phyloP scores from a whole-genome alignment of 208 protist species.

The Naegleria lovaniensis region DNA sequence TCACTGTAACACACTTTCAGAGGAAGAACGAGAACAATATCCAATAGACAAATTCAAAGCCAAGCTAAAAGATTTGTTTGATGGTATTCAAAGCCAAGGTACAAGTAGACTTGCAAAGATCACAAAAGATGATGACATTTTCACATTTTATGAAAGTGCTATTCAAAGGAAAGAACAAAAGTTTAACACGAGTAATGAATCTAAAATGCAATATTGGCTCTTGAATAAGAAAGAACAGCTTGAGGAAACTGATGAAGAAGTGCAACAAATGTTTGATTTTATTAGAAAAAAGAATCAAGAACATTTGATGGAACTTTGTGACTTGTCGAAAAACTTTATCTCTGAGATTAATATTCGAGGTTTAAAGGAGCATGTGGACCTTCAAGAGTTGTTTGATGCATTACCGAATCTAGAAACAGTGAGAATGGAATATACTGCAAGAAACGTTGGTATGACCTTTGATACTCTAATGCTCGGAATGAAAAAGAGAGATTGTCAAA shows the following conservation, averaged over 20 bases:
- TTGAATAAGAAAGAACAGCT: not conserved
- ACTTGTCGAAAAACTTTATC: not conserved
- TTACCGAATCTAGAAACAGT: not conserved
- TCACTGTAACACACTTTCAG: not conserved
- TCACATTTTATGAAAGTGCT: slow-evolving; percentile 19
- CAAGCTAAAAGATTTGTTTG: not conserved
- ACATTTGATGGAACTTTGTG: not conserved
- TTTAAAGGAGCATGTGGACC: not conserved
- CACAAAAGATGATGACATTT: slow-evolving; percentile 12
- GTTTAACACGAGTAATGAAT: not conserved
- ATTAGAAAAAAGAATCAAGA: not conserved
- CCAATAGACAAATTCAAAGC: not conserved
- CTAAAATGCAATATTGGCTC: not conserved
- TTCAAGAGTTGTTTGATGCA: not conserved
- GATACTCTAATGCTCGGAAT: not conserved
- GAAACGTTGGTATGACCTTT: slow-evolving; percentile 15
- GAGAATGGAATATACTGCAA: not conserved
- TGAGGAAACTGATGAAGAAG: not conserved
- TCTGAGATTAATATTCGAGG: not conserved
- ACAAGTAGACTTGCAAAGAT: not conserved
- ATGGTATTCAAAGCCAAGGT: not conserved
- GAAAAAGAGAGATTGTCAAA: not conserved
- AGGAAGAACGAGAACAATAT: not conserved
- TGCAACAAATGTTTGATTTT: not conserved
- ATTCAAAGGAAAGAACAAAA: not conserved